These are phyloP conservation scores for Glebionis coronaria DNA, from an alignment of 129 eudicot species.

Conservation along the genomic window DNA sequence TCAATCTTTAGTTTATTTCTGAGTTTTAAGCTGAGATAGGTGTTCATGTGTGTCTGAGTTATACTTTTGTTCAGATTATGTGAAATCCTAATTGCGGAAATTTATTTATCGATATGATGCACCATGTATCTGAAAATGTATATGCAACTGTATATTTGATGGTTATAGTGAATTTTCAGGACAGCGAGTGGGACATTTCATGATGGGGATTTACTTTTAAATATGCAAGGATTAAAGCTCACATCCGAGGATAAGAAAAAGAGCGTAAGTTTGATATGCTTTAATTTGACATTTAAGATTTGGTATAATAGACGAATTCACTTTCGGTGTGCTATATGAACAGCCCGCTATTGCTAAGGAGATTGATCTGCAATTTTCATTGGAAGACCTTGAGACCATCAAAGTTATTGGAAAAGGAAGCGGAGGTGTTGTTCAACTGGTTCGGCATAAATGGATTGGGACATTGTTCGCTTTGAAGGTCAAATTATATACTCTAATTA, in stretches of 20 bases:
- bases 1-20: too few relatives aligned
- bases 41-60: neutral
- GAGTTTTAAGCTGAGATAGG: neutral
- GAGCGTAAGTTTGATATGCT: conserved; percentile 39
- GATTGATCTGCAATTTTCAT: conserved; percentile 74
- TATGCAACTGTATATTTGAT: conserved; percentile 8
- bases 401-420: conserved; percentile 98
- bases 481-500: conserved; percentile 20
- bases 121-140: neutral
- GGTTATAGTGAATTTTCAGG: conserved; percentile 38
- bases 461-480: conserved; percentile 95
- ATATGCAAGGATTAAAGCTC: conserved; percentile 69
- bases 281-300: neutral
- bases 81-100: neutral
- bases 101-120: neutral
- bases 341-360: conserved; percentile 71
- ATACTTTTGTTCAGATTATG: neutral
- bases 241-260: conserved; percentile 60
- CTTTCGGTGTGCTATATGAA: conserved; percentile 18
- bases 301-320: neutral
- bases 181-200: conserved; percentile 98
- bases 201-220: conserved; percentile 89
- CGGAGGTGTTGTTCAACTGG: conserved; percentile 98
- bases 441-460: conserved; percentile 96
- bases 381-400: conserved; percentile 94